Evolutionary conservation across 805 yeast genomes (phyloP).

Genomic region (Brettanomyces naardenensis): DNA sequence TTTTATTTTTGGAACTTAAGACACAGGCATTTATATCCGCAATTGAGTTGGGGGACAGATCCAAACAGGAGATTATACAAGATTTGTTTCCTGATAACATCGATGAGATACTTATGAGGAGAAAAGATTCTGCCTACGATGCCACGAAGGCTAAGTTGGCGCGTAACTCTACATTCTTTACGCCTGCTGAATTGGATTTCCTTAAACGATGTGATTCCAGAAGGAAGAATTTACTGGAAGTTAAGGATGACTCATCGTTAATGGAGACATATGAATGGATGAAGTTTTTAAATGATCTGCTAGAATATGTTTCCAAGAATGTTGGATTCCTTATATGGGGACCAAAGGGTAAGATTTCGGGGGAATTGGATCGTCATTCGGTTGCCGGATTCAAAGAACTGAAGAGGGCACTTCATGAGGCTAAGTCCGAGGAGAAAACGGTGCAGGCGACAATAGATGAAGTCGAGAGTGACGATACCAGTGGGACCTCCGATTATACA

Average conservation of each 20-base stretch:
- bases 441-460: not conserved
- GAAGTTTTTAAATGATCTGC: slow-evolving; percentile 67
- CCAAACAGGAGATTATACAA: slow-evolving; percentile 59
- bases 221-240: slow-evolving; percentile 47
- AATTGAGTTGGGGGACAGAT: slow-evolving; percentile 53
- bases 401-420: not conserved
- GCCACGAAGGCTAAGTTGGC: slow-evolving; percentile 16
- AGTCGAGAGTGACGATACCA: not conserved
- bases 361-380: slow-evolving; percentile 13
- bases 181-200: slow-evolving; percentile 78
- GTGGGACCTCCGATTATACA: too few species aligned
- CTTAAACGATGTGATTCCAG: slow-evolving; percentile 66
- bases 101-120: slow-evolving; percentile 36
- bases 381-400: not conserved
- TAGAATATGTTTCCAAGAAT: slow-evolving; percentile 71
- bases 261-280: slow-evolving; percentile 81
- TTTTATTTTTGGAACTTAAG: slow-evolving; percentile 74
- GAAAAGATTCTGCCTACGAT: slow-evolving; percentile 28
- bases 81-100: slow-evolving; percentile 68
- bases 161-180: slow-evolving; percentile 31
- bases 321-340: slow-evolving; percentile 72
- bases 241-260: slow-evolving; percentile 41
- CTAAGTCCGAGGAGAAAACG: not conserved
- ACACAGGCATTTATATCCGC: slow-evolving; percentile 95
- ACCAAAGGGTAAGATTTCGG: slow-evolving; percentile 25